phyloP scores from a whole-genome alignment of 1,139 yeast species.

The Geotrichum phurueaensis region DNA sequence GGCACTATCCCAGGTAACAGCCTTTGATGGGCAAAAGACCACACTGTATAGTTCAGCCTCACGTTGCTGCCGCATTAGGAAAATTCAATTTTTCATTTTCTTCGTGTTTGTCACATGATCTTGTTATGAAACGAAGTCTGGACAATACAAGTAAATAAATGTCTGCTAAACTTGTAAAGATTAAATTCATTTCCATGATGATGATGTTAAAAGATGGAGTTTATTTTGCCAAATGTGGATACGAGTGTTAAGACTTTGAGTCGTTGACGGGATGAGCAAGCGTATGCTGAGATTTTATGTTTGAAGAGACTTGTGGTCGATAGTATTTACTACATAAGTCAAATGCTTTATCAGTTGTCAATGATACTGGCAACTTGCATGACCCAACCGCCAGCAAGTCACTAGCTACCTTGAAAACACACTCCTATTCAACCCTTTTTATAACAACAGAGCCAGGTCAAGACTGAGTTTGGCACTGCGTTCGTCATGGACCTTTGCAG shows the following conservation, averaged over 20 bases:
- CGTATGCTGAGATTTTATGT: too few species aligned
- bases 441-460: conserved; percentile 10
- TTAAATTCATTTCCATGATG: background rate
- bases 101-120: background rate
- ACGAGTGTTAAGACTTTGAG: background rate
- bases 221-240: background rate
- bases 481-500: conserved; percentile 20
- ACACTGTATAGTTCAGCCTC: background rate
- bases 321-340: too few species aligned
- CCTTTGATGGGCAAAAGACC: background rate
- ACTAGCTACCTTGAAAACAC: background rate
- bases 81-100: background rate
- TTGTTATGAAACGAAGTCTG: background rate
- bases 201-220: background rate
- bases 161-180: background rate
- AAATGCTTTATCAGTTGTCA: too few species aligned
- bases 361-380: background rate
- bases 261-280: too few species aligned
- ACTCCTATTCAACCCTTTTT: background rate
- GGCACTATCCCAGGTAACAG: background rate
- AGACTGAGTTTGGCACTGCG: conserved; percentile 4
- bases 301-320: too few species aligned
- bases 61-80: background rate
- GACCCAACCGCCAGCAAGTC: background rate
- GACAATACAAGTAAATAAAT: background rate